Evolutionary conservation across 75 land plant genomes (phyloP), one percentile per base, ranked within the genome.

Genomic region (Cryptomeria japonica): DNA sequence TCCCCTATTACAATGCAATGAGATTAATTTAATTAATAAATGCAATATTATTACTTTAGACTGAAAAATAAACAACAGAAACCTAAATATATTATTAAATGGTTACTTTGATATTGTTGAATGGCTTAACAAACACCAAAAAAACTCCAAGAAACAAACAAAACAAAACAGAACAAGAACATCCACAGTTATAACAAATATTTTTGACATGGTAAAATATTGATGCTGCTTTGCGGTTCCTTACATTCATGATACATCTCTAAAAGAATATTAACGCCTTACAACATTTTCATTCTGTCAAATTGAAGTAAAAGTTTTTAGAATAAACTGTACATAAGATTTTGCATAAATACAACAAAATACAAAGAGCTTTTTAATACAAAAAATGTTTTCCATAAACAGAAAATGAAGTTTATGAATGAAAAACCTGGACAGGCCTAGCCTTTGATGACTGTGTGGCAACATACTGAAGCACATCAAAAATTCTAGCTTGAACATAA

Each of bases 381-480:
- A 80, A 5, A 16, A 25, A 41, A 80, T 22, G 0, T 80, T 44
- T 25, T 36, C 10, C 28, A 34, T n/a, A 84, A 49, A 10, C 25
- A 55, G 68, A 36, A 53, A 53, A 32, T 28, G 28, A 53, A 85
- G 49, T 22, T 39, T 22, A 82, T 82, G 49, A 85, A 55, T 37
- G 42, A 5, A 85, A 56, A 53, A 94, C 95, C 92, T 91, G 91
- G 32, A 85, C 79, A 87, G 87, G 91, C 16, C 85, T 92, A 88
- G 94, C 89, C 78, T 90, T 90, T 46, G 93, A 85, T 78, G 97
- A 93, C 79, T 94, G 97, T 58, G 95, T 61, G 78, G 98, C 98
- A 90, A 96, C 87, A 91, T 91, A 96, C 86, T 95, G 97, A 56
- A 96, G 89, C 79, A 93, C 86, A 19, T 96, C 98, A 88, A 91